Evolutionary conservation across 2,329 filamentous ascomycete species (phyloP).

Genomic region (Colletotrichum sp.): DNA sequence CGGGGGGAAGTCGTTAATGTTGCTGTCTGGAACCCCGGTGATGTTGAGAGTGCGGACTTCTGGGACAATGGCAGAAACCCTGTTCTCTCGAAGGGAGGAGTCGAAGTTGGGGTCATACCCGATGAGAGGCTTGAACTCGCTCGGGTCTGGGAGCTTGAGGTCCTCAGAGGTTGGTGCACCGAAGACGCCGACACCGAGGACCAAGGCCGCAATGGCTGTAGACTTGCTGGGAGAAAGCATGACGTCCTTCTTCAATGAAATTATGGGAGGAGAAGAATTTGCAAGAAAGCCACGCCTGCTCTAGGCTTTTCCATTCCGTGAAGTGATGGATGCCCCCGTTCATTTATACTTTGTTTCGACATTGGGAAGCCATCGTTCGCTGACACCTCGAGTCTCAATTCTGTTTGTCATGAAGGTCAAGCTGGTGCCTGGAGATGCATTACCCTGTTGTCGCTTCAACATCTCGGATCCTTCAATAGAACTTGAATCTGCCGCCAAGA

Average conservation of each 20-base stretch:
- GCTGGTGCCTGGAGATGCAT: not conserved
- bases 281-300: not conserved
- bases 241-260: not conserved
- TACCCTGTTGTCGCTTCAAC: not conserved
- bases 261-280: accelerated
- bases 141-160: not conserved
- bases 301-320: accelerated
- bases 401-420: not conserved
- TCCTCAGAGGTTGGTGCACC: not conserved
- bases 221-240: not conserved
- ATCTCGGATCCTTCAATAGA: not conserved
- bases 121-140: not conserved
- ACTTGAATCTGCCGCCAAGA: not conserved
- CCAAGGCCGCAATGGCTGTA: not conserved
- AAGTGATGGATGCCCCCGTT: not conserved
- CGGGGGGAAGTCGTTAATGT: not conserved
- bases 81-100: not conserved
- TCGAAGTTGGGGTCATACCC: not conserved
- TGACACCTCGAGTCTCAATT: not conserved
- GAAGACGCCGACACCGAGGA: not conserved
- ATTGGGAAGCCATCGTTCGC: not conserved
- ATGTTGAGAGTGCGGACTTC: not conserved
- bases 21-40: not conserved
- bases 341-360: not conserved
- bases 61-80: not conserved